Evolutionary conservation across 1,139 yeast genomes (phyloP).

Genomic region (Lodderomyces parapsilosis): DNA sequence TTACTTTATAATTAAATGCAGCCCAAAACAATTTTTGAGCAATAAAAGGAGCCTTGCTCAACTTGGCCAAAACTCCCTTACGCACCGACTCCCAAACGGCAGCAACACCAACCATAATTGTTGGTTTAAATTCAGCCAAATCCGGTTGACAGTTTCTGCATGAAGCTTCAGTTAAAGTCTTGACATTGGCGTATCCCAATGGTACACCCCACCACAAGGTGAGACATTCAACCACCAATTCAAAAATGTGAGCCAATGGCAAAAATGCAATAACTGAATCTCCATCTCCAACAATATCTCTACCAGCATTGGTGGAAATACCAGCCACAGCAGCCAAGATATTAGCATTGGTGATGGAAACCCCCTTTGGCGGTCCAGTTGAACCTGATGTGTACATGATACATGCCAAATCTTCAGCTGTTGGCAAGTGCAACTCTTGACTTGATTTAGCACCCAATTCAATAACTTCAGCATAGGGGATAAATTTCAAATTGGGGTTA

Average conservation of each 20-base stretch:
- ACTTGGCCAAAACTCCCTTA: conserved; percentile 83
- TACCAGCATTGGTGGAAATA: conserved; percentile 61
- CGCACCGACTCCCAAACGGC: conserved; percentile 98
- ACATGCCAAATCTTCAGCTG: conserved; percentile 77
- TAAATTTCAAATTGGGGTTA: conserved; percentile 75
- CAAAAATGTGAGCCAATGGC: conserved; percentile 96
- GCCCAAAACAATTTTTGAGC: conserved; percentile 88
- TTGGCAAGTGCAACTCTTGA: conserved; percentile 49
- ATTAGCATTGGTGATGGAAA: conserved; percentile 75
- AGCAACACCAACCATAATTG: conserved; percentile 97
- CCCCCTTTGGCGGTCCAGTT: conserved; percentile 98
- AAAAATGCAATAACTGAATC: conserved; percentile 84
- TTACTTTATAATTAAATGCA: conserved; percentile 71
- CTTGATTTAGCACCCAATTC: conserved; percentile 56
- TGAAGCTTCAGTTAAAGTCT: conserved; percentile 82
- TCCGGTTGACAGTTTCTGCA: conserved; percentile 87
- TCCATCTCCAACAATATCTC: conserved; percentile 46
- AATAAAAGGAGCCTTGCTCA: conserved; percentile 62
- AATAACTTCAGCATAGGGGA: conserved; percentile 65
- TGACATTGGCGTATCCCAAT: conserved; percentile 89
- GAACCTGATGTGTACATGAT: conserved; percentile 99
- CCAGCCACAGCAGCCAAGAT: conserved; percentile 86
- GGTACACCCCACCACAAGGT: conserved; percentile 87
- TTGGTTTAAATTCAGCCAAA: conserved; percentile 82
- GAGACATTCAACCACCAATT: conserved; percentile 80